These are phyloP conservation scores for Candida smagusa DNA, from an alignment of 1,139 yeast genomes.

Conservation along the genomic window DNA sequence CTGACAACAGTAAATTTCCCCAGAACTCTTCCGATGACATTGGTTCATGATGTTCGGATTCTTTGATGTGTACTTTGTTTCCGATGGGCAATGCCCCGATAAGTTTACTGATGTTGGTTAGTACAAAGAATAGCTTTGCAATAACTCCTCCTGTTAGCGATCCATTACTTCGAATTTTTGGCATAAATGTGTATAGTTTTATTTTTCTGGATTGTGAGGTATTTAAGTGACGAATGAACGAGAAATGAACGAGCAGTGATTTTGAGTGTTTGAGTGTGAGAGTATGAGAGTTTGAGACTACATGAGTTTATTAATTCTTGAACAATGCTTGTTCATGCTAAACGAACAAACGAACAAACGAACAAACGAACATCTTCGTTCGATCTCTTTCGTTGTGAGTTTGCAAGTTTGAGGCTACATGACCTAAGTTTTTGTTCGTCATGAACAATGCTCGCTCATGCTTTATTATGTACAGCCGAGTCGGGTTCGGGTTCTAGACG, in stretches of 20 bases:
- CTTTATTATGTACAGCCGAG: too few relatives aligned
- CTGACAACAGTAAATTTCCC: conserved; percentile 57
- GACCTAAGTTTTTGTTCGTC: too few relatives aligned
- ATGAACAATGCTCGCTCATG: too few relatives aligned
- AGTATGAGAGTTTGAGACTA: too few relatives aligned
- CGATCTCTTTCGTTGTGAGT: neutral
- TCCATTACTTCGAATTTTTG: conserved; percentile 23
- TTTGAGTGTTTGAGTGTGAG: too few relatives aligned
- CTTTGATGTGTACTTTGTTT: conserved; percentile 1
- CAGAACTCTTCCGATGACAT: conserved; percentile 47
- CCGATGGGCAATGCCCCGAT: conserved; percentile 15
- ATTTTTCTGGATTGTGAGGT: neutral
- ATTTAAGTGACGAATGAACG: too few relatives aligned
- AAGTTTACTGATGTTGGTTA: conserved; percentile 25
- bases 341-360: neutral
- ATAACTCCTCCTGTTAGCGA: conserved; percentile 19
- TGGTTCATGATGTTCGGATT: conserved; percentile 5
- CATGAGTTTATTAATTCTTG: too few relatives aligned
- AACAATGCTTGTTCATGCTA: too few relatives aligned
- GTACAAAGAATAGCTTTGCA: conserved; percentile 17
- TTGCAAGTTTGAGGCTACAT: neutral
- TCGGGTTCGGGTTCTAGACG: too few relatives aligned
- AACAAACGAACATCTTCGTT: neutral
- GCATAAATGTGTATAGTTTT: conserved; percentile 6
- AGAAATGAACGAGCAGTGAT: too few relatives aligned